phyloP scores from a whole-genome alignment of 1,284 basidiomycete species.

The Rhodotorula sp. region DNA sequence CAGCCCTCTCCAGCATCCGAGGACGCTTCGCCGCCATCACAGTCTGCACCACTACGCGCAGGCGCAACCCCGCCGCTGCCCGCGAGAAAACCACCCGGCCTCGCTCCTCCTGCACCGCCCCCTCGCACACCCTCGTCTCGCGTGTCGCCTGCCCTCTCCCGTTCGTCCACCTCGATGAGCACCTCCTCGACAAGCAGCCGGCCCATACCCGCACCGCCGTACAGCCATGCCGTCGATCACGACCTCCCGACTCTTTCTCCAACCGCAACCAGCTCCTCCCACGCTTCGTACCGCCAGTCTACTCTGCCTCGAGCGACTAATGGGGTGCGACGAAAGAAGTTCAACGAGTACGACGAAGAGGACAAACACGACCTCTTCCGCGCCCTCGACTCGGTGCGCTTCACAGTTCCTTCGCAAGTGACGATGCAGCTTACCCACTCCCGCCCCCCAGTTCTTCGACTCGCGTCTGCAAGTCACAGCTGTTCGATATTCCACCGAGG shows the following conservation, averaged over 20 bases:
- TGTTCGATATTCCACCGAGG: too few species aligned
- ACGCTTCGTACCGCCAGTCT: neutral
- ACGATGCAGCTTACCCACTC: too few species aligned
- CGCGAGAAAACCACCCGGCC: neutral
- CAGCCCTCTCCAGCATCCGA: neutral
- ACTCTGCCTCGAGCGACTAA: neutral
- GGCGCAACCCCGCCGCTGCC: neutral
- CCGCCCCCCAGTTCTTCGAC: slow-evolving; percentile 33
- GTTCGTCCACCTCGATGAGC: neutral
- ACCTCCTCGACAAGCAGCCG: neutral
- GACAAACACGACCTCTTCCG: slow-evolving; percentile 72
- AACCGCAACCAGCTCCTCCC: too few species aligned
- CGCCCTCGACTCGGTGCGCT: slow-evolving; percentile 70
- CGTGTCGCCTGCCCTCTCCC: neutral
- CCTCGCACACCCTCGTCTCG: neutral
- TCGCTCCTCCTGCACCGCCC: slow-evolving; percentile 1
- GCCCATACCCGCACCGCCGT: neutral
- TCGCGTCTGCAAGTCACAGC: neutral
- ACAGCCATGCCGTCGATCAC: neutral
- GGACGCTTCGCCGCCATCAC: neutral
- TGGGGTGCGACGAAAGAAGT: slow-evolving; percentile 7
- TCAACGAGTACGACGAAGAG: slow-evolving; percentile 49
- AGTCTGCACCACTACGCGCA: neutral
- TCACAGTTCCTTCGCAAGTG: neutral
- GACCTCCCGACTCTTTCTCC: neutral